Evolutionary conservation across 495 filamentous ascomycete species (phyloP).

Genomic region (Talaromyces thailandensis): DNA sequence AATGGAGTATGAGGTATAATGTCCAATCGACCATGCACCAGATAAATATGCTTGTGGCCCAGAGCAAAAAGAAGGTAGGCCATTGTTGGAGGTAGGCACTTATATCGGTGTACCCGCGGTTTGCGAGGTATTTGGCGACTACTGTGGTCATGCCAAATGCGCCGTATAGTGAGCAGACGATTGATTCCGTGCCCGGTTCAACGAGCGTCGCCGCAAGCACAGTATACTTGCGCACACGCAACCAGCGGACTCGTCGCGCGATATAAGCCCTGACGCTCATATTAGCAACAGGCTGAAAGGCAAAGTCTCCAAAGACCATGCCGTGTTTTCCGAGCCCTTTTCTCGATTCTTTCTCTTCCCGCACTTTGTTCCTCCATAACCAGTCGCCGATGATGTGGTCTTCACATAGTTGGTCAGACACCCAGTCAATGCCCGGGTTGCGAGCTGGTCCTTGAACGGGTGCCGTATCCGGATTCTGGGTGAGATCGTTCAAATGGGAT

Average conservation of each 20-base stretch:
- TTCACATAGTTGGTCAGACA: slow-evolving; percentile 94
- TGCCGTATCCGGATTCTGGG: slow-evolving; percentile 21
- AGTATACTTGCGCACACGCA: slow-evolving; percentile 90
- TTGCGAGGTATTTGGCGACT: slow-evolving; percentile 49
- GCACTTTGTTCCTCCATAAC: slow-evolving; percentile 58
- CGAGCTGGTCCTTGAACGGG: slow-evolving; percentile 15
- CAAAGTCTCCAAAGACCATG: slow-evolving; percentile 75
- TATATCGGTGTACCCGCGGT: slow-evolving; percentile 37
- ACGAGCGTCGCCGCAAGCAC: slow-evolving; percentile 81
- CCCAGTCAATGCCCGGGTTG: slow-evolving; percentile 73
- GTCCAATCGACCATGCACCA: slow-evolving; percentile 73
- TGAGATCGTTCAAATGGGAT: slow-evolving; percentile 77
- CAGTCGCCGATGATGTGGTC: slow-evolving; percentile 93
- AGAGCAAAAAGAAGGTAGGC: slow-evolving; percentile 55
- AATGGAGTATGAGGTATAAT: slow-evolving; percentile 66
- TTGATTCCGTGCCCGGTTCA: slow-evolving; percentile 90
- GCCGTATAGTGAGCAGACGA: slow-evolving; percentile 72
- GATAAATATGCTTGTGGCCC: slow-evolving; percentile 49
- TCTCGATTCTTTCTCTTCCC: slow-evolving; percentile 31
- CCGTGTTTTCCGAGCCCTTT: slow-evolving; percentile 65
- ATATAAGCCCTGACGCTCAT: slow-evolving; percentile 77
- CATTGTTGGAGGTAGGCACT: slow-evolving; percentile 46
- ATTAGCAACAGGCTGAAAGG: slow-evolving; percentile 77
- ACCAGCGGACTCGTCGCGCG: slow-evolving; percentile 79
- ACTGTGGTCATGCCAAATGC: slow-evolving; percentile 66